These are phyloP conservation scores for Magnolia sinica DNA, from an alignment of 164 flowering plant genomes.

Conservation along the genomic window DNA sequence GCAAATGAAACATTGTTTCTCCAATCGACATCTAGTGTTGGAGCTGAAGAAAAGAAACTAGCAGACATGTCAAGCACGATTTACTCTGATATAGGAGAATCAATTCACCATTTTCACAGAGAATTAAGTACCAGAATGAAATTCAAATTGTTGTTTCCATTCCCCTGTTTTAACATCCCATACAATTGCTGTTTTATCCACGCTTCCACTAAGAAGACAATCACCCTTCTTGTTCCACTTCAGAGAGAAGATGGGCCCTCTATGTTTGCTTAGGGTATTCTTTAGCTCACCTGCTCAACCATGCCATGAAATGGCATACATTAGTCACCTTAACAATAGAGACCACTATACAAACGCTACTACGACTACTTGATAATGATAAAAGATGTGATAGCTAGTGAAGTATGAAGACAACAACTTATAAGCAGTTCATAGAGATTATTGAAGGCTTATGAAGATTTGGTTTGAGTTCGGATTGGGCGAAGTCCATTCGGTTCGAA, in stretches of 20 bases:
- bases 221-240: conserved; percentile 99
- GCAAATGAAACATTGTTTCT: conserved; percentile 86
- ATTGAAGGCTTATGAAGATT: too few species aligned
- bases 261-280: conserved; percentile 78
- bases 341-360: background rate
- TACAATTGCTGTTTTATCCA: conserved; percentile 93
- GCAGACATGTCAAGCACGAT: background rate
- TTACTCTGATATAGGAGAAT: background rate
- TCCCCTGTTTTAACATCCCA: conserved; percentile 95
- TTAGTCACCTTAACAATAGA: background rate
- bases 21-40: conserved; percentile 99
- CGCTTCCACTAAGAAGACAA: conserved; percentile 93
- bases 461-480: too few species aligned
- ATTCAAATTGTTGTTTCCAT: conserved; percentile 89
- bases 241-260: conserved; percentile 87
- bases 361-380: too few species aligned
- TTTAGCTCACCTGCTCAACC: conserved; percentile 61
- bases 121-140: conserved; percentile 61
- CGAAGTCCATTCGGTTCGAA: too few species aligned
- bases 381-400: background rate
- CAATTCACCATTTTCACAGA: background rate
- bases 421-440: background rate
- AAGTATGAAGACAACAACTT: background rate
- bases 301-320: background rate
- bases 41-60: conserved; percentile 46